phyloP scores from a whole-genome alignment of 768 basidiomycete genomes.

The Trichaptum fuscoviolaceum region DNA sequence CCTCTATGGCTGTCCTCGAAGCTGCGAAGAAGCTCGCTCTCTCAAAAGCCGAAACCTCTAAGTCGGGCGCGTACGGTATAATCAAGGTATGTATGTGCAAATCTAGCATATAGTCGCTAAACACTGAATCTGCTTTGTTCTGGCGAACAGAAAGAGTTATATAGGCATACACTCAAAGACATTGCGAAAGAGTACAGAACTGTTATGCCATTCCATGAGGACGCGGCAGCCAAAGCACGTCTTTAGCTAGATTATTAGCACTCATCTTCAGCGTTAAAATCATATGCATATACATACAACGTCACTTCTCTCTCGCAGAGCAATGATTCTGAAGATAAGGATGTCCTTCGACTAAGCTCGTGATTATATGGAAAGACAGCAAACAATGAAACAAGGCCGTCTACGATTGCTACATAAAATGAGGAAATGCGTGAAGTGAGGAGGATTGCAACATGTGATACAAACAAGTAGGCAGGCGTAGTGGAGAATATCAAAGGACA shows the following conservation, averaged over 20 bases:
- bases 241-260: background rate
- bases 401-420: background rate
- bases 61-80: background rate
- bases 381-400: background rate
- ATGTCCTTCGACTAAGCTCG: background rate
- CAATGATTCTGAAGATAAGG: too few species aligned
- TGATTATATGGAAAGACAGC: background rate
- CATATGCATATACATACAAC: too few species aligned
- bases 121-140: background rate
- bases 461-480: background rate
- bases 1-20: slow-evolving; percentile 52
- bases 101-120: background rate
- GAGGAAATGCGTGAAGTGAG: slow-evolving; percentile 3
- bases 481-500: background rate
- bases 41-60: background rate
- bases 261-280: background rate
- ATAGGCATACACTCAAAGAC: background rate
- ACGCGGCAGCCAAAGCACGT: background rate
- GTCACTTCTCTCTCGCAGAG: too few species aligned
- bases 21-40: slow-evolving; percentile 59
- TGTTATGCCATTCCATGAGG: background rate
- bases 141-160: background rate
- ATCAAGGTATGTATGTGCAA: background rate
- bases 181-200: background rate
- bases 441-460: slow-evolving; percentile 3